phyloP scores from a whole-genome alignment of 2,329 filamentous ascomycete species.

The Talaromyces atroroseus region DNA sequence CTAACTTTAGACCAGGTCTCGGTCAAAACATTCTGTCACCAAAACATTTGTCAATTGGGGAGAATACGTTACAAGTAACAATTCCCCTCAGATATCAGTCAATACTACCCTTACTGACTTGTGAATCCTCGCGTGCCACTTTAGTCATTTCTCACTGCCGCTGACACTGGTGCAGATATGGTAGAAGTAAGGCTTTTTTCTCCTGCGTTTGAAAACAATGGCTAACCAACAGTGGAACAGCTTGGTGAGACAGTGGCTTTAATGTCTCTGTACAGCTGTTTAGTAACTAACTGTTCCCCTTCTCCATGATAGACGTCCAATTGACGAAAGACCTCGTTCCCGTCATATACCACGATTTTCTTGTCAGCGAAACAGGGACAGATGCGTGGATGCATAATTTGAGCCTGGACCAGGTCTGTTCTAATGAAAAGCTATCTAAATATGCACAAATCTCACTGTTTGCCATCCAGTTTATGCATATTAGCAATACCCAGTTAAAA shows the following conservation, averaged over 20 bases:
- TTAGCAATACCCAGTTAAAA: constrained; percentile 21
- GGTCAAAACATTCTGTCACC: neutral
- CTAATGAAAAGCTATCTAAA: too few relatives aligned
- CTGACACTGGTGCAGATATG: neutral
- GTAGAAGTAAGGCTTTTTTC: neutral
- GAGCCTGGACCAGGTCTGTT: constrained; percentile 31
- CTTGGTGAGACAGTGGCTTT: neutral
- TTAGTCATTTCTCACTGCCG: neutral
- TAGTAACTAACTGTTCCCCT: neutral
- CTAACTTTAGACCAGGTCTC: neutral
- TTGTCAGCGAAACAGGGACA: constrained; percentile 38
- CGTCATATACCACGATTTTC: constrained; percentile 41
- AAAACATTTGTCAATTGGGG: neutral
- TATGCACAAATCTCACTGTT: constrained; percentile 6
- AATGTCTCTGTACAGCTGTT: neutral
- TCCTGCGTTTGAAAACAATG: neutral
- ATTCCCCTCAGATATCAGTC: neutral
- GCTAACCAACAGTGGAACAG: neutral
- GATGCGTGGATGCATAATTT: constrained; percentile 38
- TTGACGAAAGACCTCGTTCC: constrained; percentile 38
- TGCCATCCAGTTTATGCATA: constrained; percentile 24
- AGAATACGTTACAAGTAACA: neutral
- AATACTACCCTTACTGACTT: neutral
- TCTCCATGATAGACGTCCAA: constrained; percentile 31
- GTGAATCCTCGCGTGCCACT: neutral